Base-by-base conservation (phyloP, 768 basidiomycete genomes). In the Sistotremastrum niveocremeum region DNA sequence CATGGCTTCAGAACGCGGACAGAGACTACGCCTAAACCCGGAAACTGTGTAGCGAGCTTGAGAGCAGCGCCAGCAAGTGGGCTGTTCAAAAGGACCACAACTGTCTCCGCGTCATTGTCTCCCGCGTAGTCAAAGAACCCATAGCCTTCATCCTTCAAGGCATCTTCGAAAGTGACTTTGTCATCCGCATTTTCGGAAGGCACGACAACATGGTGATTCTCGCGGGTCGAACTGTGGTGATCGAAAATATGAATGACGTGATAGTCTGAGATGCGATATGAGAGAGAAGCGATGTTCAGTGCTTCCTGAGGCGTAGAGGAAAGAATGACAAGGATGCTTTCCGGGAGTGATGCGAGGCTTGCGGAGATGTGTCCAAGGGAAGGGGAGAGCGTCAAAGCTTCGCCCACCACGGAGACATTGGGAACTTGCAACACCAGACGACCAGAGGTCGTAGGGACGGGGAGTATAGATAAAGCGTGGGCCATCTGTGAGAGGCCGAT, bases 201-300 rank as follows among this genome's bases (percentile, higher is more conserved):
- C 30, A 62, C 54, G 35, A 77, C 62, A 34, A 68, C 56, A 45
- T 79, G 73, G 2, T 84, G 77, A 34, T 75, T 65, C 63, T 98
- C 90, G 29, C 94, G 80, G 34, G 80, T 70, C 33, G 79, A 71
- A 50, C 77, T 76, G 57, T 85, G 72, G 54, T 94, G 86, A 62
- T 98, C 91, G 57, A 98, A 91, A 37, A 97, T 65, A 60, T 97
- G 90, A 46, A 91, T 72, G 47, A 86, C 79, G 61, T 94, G 87
- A 37, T 66, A 72, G 12, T 65, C 60, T 10, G 71, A 69, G 42
- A 84, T 62, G 48, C 69, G 71, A 67, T 91, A 91, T n/a, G 88
- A 70, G 41, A 88, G 69, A 30, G 74, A 56, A 3, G 90, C 76
- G 46, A 89, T 74, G 55, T 88, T 83, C 41, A 81, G 73, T 10